Base-by-base conservation (phyloP, 163 green algal species). In the Chlorella variabilis region DNA sequence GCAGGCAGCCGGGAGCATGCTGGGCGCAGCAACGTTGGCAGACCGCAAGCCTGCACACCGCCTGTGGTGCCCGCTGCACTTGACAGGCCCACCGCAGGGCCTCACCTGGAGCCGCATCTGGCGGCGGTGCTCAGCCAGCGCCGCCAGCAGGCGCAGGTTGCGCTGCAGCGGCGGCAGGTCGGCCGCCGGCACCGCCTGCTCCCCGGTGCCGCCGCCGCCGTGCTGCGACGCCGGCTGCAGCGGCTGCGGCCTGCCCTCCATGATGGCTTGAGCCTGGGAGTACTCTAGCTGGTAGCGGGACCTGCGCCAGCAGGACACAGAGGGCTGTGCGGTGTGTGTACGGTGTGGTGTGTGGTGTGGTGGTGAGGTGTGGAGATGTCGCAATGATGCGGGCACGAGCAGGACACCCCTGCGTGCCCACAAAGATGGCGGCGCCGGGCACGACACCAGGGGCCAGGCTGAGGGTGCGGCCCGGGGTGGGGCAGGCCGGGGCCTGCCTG, bases 231-330 rank as follows among this genome's bases (percentile, higher is more conserved):
- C 69, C 56, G 58, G 17, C 29, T 51, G 17, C 42, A 42, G 29
- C 6, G 59, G 59, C 29, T 67, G 73, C 2, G 69, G 61, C 21
- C 33, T 31, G 25, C 83, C 80, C 17, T 93, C 85, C 77, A 91
- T 21, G 18, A 93, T 62, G 39, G 84, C 83, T 69, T 93, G 89
- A 7, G 88, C 89, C 45, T 93, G 85, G n/a, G 73, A 77, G 66
- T 93, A 94, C 42, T 84, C 75, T 39, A 93, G 84, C 89, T 93
- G 88, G 78, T 91, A 82, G 33, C 65, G 67, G 6, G 87, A 92
- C 78, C 83, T 88, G 83, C 67, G 78, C 9, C 20, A 29, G 54
- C 8, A 63, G 18, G 18, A 54, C 45, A 54, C n/a, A n/a, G 20
- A 15, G 21, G 25, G 20, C 21, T 9, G 7, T 65, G 56, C 6